Evolutionary conservation across 2,329 filamentous ascomycete species (phyloP).

Genomic region (Fusarium agapanthi): DNA sequence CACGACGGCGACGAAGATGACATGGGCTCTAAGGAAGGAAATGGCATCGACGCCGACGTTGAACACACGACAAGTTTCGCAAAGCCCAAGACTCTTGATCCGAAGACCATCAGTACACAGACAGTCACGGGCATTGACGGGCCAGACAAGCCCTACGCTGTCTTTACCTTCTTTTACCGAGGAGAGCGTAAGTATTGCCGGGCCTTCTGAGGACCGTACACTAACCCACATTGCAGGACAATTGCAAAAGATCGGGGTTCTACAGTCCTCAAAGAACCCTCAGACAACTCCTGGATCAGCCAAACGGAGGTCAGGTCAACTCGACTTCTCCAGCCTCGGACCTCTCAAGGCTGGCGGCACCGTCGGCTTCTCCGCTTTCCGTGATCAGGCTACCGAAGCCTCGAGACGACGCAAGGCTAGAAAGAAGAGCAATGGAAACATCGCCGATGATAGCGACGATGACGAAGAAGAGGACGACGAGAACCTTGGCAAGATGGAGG

Average conservation of each 20-base stretch:
- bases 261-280: conserved; percentile 72
- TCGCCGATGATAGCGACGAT: conserved; percentile 77
- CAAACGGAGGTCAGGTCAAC: conserved; percentile 84
- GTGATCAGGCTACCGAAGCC: conserved; percentile 70
- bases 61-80: conserved; percentile 98
- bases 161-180: conserved; percentile 97
- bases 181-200: conserved; percentile 80
- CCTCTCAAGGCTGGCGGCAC: conserved; percentile 88
- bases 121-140: conserved; percentile 99
- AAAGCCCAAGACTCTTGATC: conserved; percentile 94
- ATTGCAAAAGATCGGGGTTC: conserved; percentile 94
- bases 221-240: conserved; percentile 70
- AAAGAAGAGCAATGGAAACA: conserved; percentile 73
- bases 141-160: conserved; percentile 93
- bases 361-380: conserved; percentile 88
- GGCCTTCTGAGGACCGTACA: not conserved
- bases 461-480: conserved; percentile 73
- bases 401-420: conserved; percentile 64
- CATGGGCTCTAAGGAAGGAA: conserved; percentile 57
- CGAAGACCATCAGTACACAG: conserved; percentile 97
- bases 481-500: conserved; percentile 71
- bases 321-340: conserved; percentile 85
- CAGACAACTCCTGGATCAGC: conserved; percentile 67
- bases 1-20: conserved; percentile 90
- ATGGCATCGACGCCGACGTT: conserved; percentile 78